These are phyloP conservation scores for Aspergillus wentii DNA, from an alignment of 495 filamentous ascomycete genomes.

Conservation along the genomic window DNA sequence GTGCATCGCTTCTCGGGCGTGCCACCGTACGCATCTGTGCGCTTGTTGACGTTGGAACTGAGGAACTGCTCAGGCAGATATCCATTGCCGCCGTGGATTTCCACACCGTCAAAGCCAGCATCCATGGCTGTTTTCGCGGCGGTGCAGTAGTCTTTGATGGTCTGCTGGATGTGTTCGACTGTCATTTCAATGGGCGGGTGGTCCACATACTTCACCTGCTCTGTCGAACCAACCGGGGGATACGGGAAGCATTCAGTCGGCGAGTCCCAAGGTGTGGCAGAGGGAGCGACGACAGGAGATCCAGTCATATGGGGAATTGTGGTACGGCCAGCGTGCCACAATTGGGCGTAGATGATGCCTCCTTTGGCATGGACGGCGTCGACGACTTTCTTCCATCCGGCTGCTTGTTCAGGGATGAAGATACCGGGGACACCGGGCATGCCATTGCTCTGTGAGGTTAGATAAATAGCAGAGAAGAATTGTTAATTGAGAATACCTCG, in stretches of 20 bases:
- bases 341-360: conserved; percentile 47
- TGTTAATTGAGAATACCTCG: conserved; percentile 26
- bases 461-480: background rate
- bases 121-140: conserved; percentile 28
- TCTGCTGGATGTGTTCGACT: conserved; percentile 35
- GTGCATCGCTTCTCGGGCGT: conserved; percentile 40
- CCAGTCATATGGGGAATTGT: conserved; percentile 42
- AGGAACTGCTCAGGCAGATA: conserved; percentile 49
- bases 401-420: background rate
- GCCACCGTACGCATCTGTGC: conserved; percentile 46
- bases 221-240: conserved; percentile 25
- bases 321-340: conserved; percentile 50
- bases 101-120: conserved; percentile 43
- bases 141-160: conserved; percentile 13
- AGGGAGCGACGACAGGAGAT: conserved; percentile 29
- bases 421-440: conserved; percentile 45
- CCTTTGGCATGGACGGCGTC: conserved; percentile 51
- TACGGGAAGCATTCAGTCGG: conserved; percentile 33
- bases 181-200: conserved; percentile 43
- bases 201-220: conserved; percentile 36
- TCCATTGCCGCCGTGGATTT: conserved; percentile 47
- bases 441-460: conserved; percentile 27
- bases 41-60: conserved; percentile 38
- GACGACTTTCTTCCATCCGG: conserved; percentile 28
- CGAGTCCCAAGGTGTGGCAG: conserved; percentile 36